Base-by-base conservation (phyloP, 2,329 filamentous ascomycete species). In the Paraphaeosphaeria sporulosa region DNA sequence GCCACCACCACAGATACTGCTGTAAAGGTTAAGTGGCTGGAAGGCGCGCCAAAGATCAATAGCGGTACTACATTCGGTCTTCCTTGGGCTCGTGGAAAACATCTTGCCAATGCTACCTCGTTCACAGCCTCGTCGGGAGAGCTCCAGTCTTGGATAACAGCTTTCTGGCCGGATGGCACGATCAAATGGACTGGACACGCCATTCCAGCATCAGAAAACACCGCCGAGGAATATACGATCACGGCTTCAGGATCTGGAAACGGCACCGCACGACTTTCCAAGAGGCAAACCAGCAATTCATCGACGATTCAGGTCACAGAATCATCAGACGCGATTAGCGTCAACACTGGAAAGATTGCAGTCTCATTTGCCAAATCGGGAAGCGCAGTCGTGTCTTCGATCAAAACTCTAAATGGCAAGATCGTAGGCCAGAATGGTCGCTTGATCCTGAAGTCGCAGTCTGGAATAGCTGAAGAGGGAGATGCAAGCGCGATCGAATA, bases 151-250 rank as follows among this genome's bases (percentile, higher is more conserved):
- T 88, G 86, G 86, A 76, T 81, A 3, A 87, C 83, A 0, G 85
- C 82, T 0, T 86, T 85, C 69, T 89, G 86, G 86, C 80, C 82
- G 1, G 86, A 89, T 72, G 84, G 83, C 27, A 87, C 86, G 0
- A 78, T 87, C 55, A 88, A 88, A 67, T 89, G 86, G 86, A 86
- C 84, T 2, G 86, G 81, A 0, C 86, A 88, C 66, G 85, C 86
- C 0, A 76, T 88, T 46, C 72, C 80, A 13, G 80, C 76, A 5
- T 80, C 79, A 0, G 79, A 81, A 1, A 66, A 64, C 0, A 69
- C 80, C 1, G 69, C 77, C 3, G 77, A 80, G 2, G 76, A 78
- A 19, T 86, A 86, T 66, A 81, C 74, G 0, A 72, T 85, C 43
- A 76, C 69, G 5, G 75, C 76, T 46, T 73, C 71, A 4, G 67